Evolutionary conservation across 1,139 yeast species (phyloP).

Genomic region (Tardiomyces blankii): DNA sequence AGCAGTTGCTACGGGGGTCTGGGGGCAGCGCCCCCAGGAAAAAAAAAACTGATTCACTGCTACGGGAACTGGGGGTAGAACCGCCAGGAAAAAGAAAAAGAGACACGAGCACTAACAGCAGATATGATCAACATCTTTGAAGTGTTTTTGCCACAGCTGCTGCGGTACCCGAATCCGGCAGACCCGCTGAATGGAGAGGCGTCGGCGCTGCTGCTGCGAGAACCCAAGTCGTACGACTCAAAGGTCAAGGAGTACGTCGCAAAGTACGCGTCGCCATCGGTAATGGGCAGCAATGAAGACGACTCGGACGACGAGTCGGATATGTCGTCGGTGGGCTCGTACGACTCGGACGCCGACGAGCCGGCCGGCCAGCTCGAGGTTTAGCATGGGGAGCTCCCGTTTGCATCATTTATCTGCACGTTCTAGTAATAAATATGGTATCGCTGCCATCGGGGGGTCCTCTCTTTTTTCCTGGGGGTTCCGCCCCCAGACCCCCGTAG

Average conservation of each 20-base stretch:
- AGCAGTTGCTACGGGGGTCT: no score
- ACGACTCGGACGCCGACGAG: slow-evolving; percentile 36
- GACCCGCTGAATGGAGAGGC: slow-evolving; percentile 95
- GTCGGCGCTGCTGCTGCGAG: slow-evolving; percentile 65
- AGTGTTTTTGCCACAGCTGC: slow-evolving; percentile 82
- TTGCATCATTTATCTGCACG: slow-evolving; percentile 1
- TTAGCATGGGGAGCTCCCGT: slow-evolving; percentile 6
- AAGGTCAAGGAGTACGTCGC: slow-evolving; percentile 64
- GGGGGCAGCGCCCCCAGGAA: no score
- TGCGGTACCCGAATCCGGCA: slow-evolving; percentile 86
- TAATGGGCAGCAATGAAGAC: slow-evolving; percentile 26
- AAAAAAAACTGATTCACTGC: no score
- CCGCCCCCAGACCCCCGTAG: no score
- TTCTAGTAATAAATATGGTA: neutral
- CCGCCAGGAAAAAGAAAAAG: no score
- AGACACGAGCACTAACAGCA: neutral
- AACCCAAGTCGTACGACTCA: slow-evolving; percentile 53
- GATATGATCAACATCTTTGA: slow-evolving; percentile 73
- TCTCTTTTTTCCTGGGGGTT: no score
- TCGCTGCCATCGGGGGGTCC: no score
- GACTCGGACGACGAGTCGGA: slow-evolving; percentile 30
- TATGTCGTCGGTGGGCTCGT: slow-evolving; percentile 35
- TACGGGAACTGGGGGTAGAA: no score
- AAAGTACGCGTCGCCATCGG: slow-evolving; percentile 53
- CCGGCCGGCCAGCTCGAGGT: slow-evolving; percentile 33